phyloP scores from a whole-genome alignment of 2,329 filamentous ascomycete species.

The Septoria linicola region DNA sequence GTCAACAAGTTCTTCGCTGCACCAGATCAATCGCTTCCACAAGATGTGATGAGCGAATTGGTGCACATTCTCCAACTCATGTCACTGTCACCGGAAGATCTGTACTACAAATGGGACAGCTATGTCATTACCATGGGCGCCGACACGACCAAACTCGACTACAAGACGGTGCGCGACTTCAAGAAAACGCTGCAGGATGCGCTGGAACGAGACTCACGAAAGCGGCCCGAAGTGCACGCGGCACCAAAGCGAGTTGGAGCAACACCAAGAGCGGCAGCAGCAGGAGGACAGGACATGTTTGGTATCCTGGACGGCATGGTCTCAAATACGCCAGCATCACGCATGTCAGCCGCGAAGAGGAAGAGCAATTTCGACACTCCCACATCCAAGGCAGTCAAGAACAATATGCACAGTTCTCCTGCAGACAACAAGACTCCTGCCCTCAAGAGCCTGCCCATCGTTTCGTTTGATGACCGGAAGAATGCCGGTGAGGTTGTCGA shows the following conservation, averaged over 20 bases:
- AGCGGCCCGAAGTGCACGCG: conserved; percentile 54
- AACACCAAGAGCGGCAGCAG: conserved; percentile 57
- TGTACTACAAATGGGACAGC: conserved; percentile 98
- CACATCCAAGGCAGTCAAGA: conserved; percentile 47
- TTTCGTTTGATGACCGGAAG: conserved; percentile 66
- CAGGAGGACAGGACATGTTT: conserved; percentile 67
- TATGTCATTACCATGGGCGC: conserved; percentile 93
- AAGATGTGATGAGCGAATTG: conserved; percentile 78
- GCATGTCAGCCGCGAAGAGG: conserved; percentile 50
- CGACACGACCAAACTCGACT: conserved; percentile 69
- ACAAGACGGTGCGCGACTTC: conserved; percentile 71
- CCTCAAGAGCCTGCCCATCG: conserved; percentile 38
- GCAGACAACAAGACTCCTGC: conserved; percentile 42
- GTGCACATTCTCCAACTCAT: conserved; percentile 84
- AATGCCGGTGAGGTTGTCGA: conserved; percentile 82
- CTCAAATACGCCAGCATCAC: conserved; percentile 44
- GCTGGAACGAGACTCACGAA: conserved; percentile 73
- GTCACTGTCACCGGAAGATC: conserved; percentile 74
- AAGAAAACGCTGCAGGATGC: conserved; percentile 84
- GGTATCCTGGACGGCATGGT: conserved; percentile 57
- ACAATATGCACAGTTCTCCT: conserved; percentile 48
- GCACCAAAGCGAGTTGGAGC: conserved; percentile 63
- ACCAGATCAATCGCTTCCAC: conserved; percentile 57
- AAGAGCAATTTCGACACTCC: conserved; percentile 52
- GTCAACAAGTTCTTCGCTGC: conserved; percentile 60